Conservation (phyloP, 371 early-diverging fungal genomes). For the Mortierella sp. region DNA sequence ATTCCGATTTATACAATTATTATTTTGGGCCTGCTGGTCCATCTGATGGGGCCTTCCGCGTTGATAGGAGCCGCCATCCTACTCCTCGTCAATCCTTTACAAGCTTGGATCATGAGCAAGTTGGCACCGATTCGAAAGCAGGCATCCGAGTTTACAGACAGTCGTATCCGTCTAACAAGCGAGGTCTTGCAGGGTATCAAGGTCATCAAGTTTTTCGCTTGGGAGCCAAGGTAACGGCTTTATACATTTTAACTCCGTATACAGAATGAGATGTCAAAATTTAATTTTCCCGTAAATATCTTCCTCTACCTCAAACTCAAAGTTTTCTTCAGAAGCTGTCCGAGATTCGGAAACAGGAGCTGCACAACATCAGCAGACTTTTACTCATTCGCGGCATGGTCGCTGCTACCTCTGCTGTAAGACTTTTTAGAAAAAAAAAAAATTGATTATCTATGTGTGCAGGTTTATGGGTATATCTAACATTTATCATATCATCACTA, state of each 20-base stretch:
- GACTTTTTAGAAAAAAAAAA: not conserved
- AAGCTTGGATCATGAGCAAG: conserved; percentile 45
- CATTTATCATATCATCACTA: conserved; percentile 29
- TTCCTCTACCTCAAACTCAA: not conserved
- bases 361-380: conserved; percentile 22
- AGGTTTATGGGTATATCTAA: too few relatives aligned
- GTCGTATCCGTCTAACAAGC: conserved; percentile 55
- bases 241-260: not conserved
- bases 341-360: conserved; percentile 29
- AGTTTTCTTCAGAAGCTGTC: conserved; percentile 22
- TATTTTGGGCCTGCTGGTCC: conserved; percentile 61
- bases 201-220: conserved; percentile 66
- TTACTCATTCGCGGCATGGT: conserved; percentile 45
- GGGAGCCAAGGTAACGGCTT: conserved; percentile 57
- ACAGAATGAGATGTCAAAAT: too few relatives aligned
- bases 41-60: conserved; percentile 64
- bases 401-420: conserved; percentile 47
- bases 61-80: conserved; percentile 64
- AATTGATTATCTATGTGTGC: conserved; percentile 6
- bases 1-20: conserved; percentile 58
- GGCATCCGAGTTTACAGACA: conserved; percentile 57
- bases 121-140: conserved; percentile 46
- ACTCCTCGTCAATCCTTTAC: conserved; percentile 49
- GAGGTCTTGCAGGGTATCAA: conserved; percentile 59
- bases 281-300: too few relatives aligned